Conservation (phyloP, 257 asterid genomes). For the Penstemon eatonii region DNA sequence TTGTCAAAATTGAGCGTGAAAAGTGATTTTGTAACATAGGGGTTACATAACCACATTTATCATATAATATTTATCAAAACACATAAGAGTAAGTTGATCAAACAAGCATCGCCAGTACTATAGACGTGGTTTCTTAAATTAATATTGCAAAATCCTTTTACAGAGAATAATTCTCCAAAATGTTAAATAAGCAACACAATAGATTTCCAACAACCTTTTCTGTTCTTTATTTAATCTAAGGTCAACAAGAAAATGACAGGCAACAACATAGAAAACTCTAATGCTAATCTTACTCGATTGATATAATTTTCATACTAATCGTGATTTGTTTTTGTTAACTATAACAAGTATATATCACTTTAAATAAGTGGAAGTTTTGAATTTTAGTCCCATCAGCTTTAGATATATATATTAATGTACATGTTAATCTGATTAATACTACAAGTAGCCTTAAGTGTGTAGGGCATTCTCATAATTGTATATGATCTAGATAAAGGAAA, state of each 20-base stretch:
- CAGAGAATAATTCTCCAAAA: constrained; percentile 19
- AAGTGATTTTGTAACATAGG: no score
- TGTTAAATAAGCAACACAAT: constrained; percentile 21
- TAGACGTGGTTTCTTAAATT: constrained; percentile 23
- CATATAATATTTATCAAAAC: neutral
- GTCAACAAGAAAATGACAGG: constrained; percentile 52
- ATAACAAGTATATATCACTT: neutral
- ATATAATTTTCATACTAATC: constrained; percentile 30
- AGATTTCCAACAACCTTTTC: constrained; percentile 34
- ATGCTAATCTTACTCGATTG: constrained; percentile 31
- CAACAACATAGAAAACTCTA: constrained; percentile 38
- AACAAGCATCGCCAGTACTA: constrained; percentile 6
- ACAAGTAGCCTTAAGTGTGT: no score
- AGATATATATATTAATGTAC: no score
- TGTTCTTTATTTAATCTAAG: constrained; percentile 34
- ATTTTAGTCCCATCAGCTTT: neutral
- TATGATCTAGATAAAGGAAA: no score
- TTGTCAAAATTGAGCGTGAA: no score
- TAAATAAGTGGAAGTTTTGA: neutral
- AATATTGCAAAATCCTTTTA: constrained; percentile 14
- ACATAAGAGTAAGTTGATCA: neutral
- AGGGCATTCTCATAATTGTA: no score
- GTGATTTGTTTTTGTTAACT: constrained; percentile 29
- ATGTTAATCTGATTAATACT: no score
- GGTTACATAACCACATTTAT: neutral